These are phyloP conservation scores for Pseudogymnoascus sp. DNA, from an alignment of 2,329 filamentous ascomycete genomes.

Conservation along the genomic window DNA sequence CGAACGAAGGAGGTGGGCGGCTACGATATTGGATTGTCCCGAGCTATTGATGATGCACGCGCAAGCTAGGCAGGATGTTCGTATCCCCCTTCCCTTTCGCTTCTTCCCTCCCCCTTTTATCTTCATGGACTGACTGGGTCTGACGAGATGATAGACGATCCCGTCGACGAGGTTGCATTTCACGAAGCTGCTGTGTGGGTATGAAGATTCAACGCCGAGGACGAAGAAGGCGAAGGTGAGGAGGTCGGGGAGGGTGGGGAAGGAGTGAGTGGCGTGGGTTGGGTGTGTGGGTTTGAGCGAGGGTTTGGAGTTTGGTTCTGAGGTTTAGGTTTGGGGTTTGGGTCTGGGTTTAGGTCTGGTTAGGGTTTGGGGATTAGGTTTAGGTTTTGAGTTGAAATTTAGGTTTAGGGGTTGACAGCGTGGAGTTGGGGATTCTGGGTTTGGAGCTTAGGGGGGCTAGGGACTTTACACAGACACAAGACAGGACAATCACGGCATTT, in stretches of 20 bases:
- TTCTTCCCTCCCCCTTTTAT: neutral
- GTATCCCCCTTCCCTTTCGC: slow-evolving; percentile 22
- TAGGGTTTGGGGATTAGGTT: neutral
- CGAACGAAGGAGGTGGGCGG: slow-evolving; percentile 43
- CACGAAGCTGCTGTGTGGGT: slow-evolving; percentile 48
- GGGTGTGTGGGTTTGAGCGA: neutral
- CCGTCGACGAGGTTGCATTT: slow-evolving; percentile 50
- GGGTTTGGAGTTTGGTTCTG: neutral
- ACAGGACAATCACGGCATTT: neutral
- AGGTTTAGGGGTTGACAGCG: neutral
- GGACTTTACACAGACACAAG: neutral
- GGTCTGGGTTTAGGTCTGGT: neutral
- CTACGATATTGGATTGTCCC: slow-evolving; percentile 47
- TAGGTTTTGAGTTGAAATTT: neutral
- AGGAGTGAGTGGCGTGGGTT: neutral
- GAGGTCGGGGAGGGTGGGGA: neutral
- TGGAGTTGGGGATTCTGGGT: neutral
- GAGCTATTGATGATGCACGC: slow-evolving; percentile 55
- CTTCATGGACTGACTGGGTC: neutral
- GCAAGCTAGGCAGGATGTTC: slow-evolving; percentile 46
- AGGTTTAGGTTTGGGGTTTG: no score
- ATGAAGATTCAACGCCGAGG: slow-evolving; percentile 28
- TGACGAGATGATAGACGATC: slow-evolving; percentile 39
- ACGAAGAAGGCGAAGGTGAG: slow-evolving; percentile 16
- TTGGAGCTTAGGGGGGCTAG: no score